Percentiles rank a stretch among this genome's conserved stretches.
Conservation (phyloP, 169 alveolate species). For the Cryptosporidium ubiquitum region DNA sequence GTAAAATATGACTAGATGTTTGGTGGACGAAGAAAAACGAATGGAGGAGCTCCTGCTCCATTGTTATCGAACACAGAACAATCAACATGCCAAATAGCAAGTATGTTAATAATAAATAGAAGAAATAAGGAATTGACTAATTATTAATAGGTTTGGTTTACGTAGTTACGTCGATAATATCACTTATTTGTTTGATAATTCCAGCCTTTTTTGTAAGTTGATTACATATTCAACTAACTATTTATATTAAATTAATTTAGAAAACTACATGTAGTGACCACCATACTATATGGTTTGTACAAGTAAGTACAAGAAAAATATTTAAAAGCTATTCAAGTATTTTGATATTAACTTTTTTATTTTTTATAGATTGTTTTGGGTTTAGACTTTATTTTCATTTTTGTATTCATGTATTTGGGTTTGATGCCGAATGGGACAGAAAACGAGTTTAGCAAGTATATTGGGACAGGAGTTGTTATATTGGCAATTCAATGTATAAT, state of each 20-base stretch:
- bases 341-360: not conserved
- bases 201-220: slow-evolving; percentile 64
- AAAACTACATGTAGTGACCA: slow-evolving; percentile 58
- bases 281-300: slow-evolving; percentile 47
- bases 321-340: not conserved
- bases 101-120: slow-evolving; percentile 6
- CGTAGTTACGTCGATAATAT: slow-evolving; percentile 40
- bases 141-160: slow-evolving; percentile 37
- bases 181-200: slow-evolving; percentile 45
- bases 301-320: slow-evolving; percentile 3
- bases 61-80: slow-evolving; percentile 52
- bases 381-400: slow-evolving; percentile 37
- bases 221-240: not conserved
- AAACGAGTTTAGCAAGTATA: slow-evolving; percentile 10
- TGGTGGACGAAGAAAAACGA: slow-evolving; percentile 26
- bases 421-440: slow-evolving; percentile 50
- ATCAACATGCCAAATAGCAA: slow-evolving; percentile 60
- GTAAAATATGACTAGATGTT: slow-evolving; percentile 7
- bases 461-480: slow-evolving; percentile 46
- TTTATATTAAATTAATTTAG: not conserved
- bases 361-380: slow-evolving; percentile 29
- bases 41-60: slow-evolving; percentile 73
- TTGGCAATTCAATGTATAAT: slow-evolving; percentile 42
- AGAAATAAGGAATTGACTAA: not conserved
- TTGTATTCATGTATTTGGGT: slow-evolving; percentile 64